Conservation (phyloP, 106 monocot species). For the Acorus calamus region DNA sequence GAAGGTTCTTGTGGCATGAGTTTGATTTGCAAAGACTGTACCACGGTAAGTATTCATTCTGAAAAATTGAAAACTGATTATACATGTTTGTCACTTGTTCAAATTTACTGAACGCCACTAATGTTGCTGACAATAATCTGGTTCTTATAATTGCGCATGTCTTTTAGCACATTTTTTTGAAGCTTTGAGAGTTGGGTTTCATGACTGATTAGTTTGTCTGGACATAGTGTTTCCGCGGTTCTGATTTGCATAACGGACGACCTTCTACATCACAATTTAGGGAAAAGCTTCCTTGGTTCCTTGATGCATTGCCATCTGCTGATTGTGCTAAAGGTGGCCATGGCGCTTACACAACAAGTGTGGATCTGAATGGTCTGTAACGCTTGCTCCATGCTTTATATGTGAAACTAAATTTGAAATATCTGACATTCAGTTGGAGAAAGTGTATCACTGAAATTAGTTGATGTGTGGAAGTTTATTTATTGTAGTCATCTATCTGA, state of each 20-base stretch:
- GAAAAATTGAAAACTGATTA: too few relatives aligned
- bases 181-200: not conserved
- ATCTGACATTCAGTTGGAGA: too few relatives aligned
- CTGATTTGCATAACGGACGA: slow-evolving; percentile 73
- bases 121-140: too few relatives aligned
- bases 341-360: slow-evolving; percentile 88
- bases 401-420: too few relatives aligned
- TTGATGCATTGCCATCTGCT: slow-evolving; percentile 78
- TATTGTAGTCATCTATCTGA: not conserved
- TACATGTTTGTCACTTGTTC: too few relatives aligned
- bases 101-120: too few relatives aligned
- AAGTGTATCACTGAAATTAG: too few relatives aligned
- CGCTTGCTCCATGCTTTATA: not conserved
- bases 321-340: slow-evolving; percentile 96
- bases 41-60: slow-evolving; percentile 40
- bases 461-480: not conserved
- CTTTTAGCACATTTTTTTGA: too few relatives aligned
- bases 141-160: not conserved
- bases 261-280: slow-evolving; percentile 82
- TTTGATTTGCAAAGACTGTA: slow-evolving; percentile 80
- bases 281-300: slow-evolving; percentile 98
- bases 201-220: slow-evolving; percentile 5
- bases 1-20: slow-evolving; percentile 36
- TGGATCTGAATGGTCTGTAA: slow-evolving; percentile 70
- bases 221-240: slow-evolving; percentile 63